phyloP scores from a whole-genome alignment of 306 rosid genomes.

The Echinosophora koreensis region DNA sequence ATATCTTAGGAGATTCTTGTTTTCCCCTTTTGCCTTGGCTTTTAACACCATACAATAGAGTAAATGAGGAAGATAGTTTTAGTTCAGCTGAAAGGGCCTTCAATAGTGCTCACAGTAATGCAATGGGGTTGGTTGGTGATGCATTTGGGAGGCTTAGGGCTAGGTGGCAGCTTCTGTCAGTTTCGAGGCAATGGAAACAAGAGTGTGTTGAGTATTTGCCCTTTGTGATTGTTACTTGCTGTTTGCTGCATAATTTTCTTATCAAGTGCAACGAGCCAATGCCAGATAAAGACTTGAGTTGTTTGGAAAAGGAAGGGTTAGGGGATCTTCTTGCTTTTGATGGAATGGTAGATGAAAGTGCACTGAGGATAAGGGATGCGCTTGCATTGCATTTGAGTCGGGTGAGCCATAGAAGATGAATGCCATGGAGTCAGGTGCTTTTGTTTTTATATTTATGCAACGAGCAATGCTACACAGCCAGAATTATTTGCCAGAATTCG shows the following conservation, averaged over 20 bases:
- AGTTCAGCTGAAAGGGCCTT: constrained; percentile 61
- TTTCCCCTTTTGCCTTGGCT: constrained; percentile 88
- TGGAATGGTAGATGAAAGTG: constrained; percentile 67
- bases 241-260: constrained; percentile 88
- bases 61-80: constrained; percentile 64
- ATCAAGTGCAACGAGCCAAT: constrained; percentile 61
- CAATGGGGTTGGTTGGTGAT: constrained; percentile 61
- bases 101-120: constrained; percentile 59
- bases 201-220: constrained; percentile 77
- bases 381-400: constrained; percentile 77
- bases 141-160: constrained; percentile 64
- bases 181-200: constrained; percentile 68
- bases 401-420: constrained; percentile 66
- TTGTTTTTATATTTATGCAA: neutral
- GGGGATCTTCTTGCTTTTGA: constrained; percentile 50
- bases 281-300: constrained; percentile 44
- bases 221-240: constrained; percentile 67
- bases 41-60: constrained; percentile 70
- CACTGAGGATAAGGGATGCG: constrained; percentile 66
- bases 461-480: too few species aligned
- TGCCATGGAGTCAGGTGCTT: constrained; percentile 5
- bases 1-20: constrained; percentile 77
- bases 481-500: too few species aligned
- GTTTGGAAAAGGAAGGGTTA: constrained; percentile 46
- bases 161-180: constrained; percentile 70